These are phyloP conservation scores for Lipomyces sp. DNA, from an alignment of 805 yeast species.

Conservation along the genomic window DNA sequence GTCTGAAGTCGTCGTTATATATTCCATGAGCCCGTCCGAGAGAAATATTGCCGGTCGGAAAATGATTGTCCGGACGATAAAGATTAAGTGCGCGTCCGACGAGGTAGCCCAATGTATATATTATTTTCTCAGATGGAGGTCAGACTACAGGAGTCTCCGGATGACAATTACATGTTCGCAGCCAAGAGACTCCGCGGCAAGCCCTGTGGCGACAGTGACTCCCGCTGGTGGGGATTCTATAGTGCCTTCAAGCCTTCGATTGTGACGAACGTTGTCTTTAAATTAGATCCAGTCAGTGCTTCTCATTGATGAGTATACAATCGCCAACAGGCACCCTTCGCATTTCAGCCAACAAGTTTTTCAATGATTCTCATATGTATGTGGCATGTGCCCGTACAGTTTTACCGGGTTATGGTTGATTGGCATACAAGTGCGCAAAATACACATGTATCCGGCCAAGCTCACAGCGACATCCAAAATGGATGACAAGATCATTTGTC, in stretches of 20 bases:
- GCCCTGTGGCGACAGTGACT: not conserved
- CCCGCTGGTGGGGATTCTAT: not conserved
- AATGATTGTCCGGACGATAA: not conserved
- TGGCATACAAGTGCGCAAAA: too few species aligned
- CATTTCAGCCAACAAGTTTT: too few species aligned
- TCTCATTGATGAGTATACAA: not conserved
- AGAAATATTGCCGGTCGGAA: not conserved
- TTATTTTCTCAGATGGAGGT: slow-evolving; percentile 6
- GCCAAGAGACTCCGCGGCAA: not conserved
- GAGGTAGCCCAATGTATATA: not conserved
- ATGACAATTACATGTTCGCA: not conserved
- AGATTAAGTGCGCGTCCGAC: slow-evolving; percentile 2
- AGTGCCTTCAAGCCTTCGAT: not conserved
- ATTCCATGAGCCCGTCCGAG: not conserved
- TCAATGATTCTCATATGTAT: too few species aligned
- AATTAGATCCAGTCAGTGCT: not conserved
- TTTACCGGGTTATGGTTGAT: too few species aligned
- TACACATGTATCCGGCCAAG: too few species aligned
- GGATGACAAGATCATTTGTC: too few species aligned
- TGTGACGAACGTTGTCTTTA: not conserved
- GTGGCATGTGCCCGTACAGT: too few species aligned
- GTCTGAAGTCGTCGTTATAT: not conserved
- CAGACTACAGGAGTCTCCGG: not conserved
- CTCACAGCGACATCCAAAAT: too few species aligned
- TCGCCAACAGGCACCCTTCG: too few species aligned